These are phyloP conservation scores for Kalmusia sp. DNA, from an alignment of 2,329 filamentous ascomycete genomes.

Conservation along the genomic window DNA sequence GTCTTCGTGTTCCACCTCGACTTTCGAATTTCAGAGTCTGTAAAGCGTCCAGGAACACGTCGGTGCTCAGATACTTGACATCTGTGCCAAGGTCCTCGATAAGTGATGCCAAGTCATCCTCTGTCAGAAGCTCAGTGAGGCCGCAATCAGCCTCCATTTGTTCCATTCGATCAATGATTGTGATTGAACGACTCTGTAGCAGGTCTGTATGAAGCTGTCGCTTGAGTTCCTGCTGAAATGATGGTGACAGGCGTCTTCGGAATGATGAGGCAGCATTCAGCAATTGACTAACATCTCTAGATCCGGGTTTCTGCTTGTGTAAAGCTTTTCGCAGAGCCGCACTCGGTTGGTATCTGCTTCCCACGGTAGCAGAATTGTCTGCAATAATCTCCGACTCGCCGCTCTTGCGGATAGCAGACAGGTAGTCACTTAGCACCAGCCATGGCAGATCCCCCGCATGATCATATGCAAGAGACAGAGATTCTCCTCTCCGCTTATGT, in stretches of 20 bases:
- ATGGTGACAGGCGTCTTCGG: slow-evolving; percentile 72
- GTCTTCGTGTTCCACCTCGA: slow-evolving; percentile 46
- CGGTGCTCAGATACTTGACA: slow-evolving; percentile 53
- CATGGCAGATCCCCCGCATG: slow-evolving; percentile 74
- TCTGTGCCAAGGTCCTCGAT: slow-evolving; percentile 69
- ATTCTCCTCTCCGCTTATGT: slow-evolving; percentile 84
- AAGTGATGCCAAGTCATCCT: slow-evolving; percentile 67
- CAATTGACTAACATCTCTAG: slow-evolving; percentile 66
- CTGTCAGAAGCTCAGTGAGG: slow-evolving; percentile 79
- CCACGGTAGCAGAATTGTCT: slow-evolving; percentile 66
- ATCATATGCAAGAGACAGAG: slow-evolving; percentile 79
- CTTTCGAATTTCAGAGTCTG: slow-evolving; percentile 55
- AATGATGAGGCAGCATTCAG: slow-evolving; percentile 75
- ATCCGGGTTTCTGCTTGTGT: slow-evolving; percentile 23
- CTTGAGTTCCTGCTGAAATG: slow-evolving; percentile 71
- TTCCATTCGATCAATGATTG: slow-evolving; percentile 72
- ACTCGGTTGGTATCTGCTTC: slow-evolving; percentile 21
- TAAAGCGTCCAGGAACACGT: slow-evolving; percentile 60
- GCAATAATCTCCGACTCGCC: slow-evolving; percentile 77
- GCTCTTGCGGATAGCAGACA: slow-evolving; percentile 81
- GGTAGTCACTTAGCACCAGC: slow-evolving; percentile 82
- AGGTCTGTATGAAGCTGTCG: slow-evolving; percentile 75
- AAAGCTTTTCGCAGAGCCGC: slow-evolving; percentile 40
- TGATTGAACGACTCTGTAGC: slow-evolving; percentile 70
- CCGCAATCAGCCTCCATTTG: slow-evolving; percentile 79